Evolutionary conservation across 495 filamentous ascomycete genomes (phyloP), one percentile per base, ranked within the genome.

Genomic region (Astrothelium macrocarpum): DNA sequence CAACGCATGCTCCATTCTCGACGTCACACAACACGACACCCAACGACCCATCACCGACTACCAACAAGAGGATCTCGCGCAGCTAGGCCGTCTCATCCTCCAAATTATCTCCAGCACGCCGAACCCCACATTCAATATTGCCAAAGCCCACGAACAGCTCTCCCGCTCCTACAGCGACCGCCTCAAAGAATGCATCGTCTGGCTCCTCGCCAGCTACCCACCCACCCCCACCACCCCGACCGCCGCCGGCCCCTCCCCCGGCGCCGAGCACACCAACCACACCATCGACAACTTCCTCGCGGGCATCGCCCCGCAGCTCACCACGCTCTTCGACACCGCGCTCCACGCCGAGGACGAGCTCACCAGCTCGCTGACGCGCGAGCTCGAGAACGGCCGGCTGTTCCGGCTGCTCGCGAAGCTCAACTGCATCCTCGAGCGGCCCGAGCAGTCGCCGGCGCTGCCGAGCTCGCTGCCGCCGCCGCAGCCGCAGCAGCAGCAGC

Each of bases 381-480:
- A 97, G 73, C 82, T 97, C 25, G 94, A 97, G 68, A 97, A 97
- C 67, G 90, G 86, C n/a, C 85, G 94, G 12, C 72, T 96, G 2
- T 84, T 90, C 59, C 88, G 94, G 45, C 80, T 93, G 34, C 76
- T 96, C 74, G 83, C 85, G 62, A 98, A 98, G 73, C 76, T 98
- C 49, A 86, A 86, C 61, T 81, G 88, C 62, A 84, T 98, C 67
- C 90, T 90, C 68, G 94, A 97, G 70, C 87, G 94, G 3, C 90
- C 90, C 1, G 93, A 97, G 70, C 81, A 84, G 36, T 32, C 63
- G 26, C 59, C 56, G 3, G 31, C 32, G 18, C 67, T 16, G 58
- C 68, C n/a, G 60, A 64, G 18, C 58, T 53, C 34, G 58, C 28
- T 29, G n/a, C 39, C 29, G 2, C 32, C 7, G 1, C 62, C 14